Conservation (phyloP, 306 rosid genomes). For the Arachis hypogaea region DNA sequence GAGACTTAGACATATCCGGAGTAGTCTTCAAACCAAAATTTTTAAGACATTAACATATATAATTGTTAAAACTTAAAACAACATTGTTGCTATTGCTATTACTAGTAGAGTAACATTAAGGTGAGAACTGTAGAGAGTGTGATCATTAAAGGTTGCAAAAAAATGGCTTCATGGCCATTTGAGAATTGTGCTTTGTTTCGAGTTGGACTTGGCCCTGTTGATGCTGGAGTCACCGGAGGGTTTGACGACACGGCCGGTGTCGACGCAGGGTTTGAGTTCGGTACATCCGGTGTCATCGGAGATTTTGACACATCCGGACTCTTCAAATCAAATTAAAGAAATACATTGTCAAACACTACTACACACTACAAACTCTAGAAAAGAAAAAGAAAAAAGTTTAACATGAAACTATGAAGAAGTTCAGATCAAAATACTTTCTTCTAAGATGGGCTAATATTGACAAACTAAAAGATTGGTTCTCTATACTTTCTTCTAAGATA, state of each 20-base stretch:
- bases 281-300: conserved; percentile 32
- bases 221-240: conserved; percentile 15
- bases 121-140: conserved; percentile 36
- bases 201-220: conserved; percentile 35
- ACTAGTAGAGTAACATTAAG: conserved; percentile 34
- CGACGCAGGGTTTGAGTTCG: neutral
- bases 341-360: conserved; percentile 40
- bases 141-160: conserved; percentile 37
- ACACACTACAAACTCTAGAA: conserved; percentile 23
- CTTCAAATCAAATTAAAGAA: conserved; percentile 53
- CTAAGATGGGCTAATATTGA: too few species aligned
- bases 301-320: conserved; percentile 47
- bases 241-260: conserved; percentile 6
- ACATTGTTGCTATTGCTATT: neutral
- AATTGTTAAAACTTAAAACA: too few species aligned
- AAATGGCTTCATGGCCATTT: conserved; percentile 43
- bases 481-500: too few species aligned
- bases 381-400: too few species aligned
- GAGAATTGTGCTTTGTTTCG: conserved; percentile 44
- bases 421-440: too few species aligned
- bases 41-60: conserved; percentile 12
- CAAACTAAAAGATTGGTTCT: too few species aligned
- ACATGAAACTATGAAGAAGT: too few species aligned
- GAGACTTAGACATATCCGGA: conserved; percentile 57
- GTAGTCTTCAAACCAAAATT: conserved; percentile 49